Base-by-base conservation (phyloP, 495 filamentous ascomycete genomes). In the Xylaria cubensis region DNA sequence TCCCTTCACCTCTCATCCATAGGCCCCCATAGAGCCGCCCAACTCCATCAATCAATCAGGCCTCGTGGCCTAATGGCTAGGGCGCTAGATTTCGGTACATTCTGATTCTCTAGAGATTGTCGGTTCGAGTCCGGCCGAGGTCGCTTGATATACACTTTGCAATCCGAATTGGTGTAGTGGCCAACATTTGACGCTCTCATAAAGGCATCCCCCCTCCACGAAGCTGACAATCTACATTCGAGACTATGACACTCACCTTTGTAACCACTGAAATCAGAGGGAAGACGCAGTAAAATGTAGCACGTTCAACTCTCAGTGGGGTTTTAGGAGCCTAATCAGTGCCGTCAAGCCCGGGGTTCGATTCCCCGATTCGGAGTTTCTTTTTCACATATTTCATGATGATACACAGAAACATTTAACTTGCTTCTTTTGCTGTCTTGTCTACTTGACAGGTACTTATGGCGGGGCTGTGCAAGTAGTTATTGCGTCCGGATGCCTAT, bases 331-430 rank as follows among this genome's bases (percentile, higher is more conserved):
- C 36, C 8, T 39, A 39, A 39, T 39, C 36, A 39, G 66, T 51
- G 15, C 78, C 78, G 78, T 76, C 78, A 78, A 77, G 78, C 78
- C 78, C 78, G 78, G 78, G 76, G 78, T 80, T 80, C 78, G 78
- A 80, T 80, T 80, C 78, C 78, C 78, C 78, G 78, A 80, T 80
- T 80, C 78, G 78, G 78, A 78, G 76, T 74, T 10, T 55, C 13
- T 58, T 26, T 58, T 56, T 13, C 39, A 2, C 26, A 29, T 29
- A 29, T 29, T 2, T 29, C 26, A 1, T 29, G 26, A 29, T 29
- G 26, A 29, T 2, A 29, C 26, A 29, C 26, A 29, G 26, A 29
- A 29, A 29, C 26, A 29, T 1, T 29, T 2, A 29, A 29, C 2
- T 29, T 29, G 26, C 26, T 2, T 29, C 26, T 29, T 29, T 29